A percentile compares a stretch with the other conserved stretches of the same genome.
phyloP scores from a whole-genome alignment of 1,284 basidiomycete species.

The Coniophora puteana region DNA sequence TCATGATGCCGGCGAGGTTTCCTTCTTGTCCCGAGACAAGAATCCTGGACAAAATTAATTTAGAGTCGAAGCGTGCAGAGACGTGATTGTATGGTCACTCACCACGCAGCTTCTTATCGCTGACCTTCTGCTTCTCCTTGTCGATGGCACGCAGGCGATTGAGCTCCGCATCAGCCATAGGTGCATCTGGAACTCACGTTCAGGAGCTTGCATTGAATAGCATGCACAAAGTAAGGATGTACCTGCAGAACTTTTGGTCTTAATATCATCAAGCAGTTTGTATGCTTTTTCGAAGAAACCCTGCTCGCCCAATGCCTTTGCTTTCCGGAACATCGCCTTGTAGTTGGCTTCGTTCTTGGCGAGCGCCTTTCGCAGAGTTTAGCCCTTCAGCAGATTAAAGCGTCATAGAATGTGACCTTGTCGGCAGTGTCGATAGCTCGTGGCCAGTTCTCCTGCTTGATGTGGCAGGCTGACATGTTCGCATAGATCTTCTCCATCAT shows the following conservation, averaged over 20 bases:
- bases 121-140: conserved; percentile 57
- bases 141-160: conserved; percentile 54
- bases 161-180: conserved; percentile 58
- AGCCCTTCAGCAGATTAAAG: not conserved
- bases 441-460: conserved; percentile 74
- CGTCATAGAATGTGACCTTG: conserved; percentile 41
- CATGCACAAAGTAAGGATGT: conserved; percentile 9
- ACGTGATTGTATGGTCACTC: too few relatives aligned
- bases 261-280: conserved; percentile 57
- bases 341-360: conserved; percentile 68
- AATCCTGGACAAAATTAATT: too few relatives aligned
- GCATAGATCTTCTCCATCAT: conserved; percentile 76
- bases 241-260: conserved; percentile 60
- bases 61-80: not conserved
- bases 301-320: conserved; percentile 69
- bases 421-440: conserved; percentile 73
- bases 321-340: conserved; percentile 78
- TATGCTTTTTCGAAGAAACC: conserved; percentile 73
- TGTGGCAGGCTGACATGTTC: conserved; percentile 77
- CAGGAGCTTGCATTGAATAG: conserved; percentile 1
- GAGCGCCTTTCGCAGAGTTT: conserved; percentile 46
- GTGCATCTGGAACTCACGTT: conserved; percentile 41
- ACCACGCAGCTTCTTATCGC: conserved; percentile 77
- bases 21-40: conserved; percentile 36
- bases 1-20: too few relatives aligned